Evolutionary conservation across 2,329 filamentous ascomycete genomes (phyloP).

Genomic region (Xenoacremonium recifei): DNA sequence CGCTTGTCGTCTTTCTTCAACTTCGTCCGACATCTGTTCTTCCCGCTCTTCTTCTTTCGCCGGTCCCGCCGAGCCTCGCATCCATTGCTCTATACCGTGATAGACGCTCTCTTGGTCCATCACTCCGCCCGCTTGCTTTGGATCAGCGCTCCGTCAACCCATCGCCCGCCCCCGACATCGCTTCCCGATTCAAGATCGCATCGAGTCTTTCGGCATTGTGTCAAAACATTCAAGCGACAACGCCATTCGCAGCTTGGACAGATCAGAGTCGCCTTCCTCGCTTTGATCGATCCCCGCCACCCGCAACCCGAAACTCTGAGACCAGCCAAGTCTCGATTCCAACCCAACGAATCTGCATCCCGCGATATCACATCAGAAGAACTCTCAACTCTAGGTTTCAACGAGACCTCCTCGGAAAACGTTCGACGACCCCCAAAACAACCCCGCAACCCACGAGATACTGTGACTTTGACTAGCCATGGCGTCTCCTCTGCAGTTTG

Average conservation of each 20-base stretch:
- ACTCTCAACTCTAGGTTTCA: too few relatives aligned
- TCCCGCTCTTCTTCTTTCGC: constrained; percentile 26
- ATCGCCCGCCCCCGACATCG: neutral
- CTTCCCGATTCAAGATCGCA: constrained; percentile 4
- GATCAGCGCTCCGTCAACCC: constrained; percentile 15
- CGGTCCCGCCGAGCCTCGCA: constrained; percentile 16
- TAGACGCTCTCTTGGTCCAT: too few relatives aligned
- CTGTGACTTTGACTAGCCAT: constrained; percentile 94
- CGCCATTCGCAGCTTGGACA: neutral
- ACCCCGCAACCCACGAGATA: constrained; percentile 30
- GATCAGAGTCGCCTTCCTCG: neutral
- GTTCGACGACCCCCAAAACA: constrained; percentile 24
- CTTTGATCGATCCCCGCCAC: neutral
- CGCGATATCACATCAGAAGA: constrained; percentile 11
- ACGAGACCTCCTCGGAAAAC: constrained; percentile 17
- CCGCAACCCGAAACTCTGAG: neutral
- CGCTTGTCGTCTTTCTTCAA: constrained; percentile 38
- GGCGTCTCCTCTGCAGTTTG: constrained; percentile 91
- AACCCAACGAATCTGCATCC: neutral
- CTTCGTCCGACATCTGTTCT: constrained; percentile 35
- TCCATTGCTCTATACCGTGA: constrained; percentile 16
- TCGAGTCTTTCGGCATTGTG: constrained; percentile 1
- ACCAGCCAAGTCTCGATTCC: neutral
- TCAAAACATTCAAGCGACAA: neutral
- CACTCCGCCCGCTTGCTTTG: constrained; percentile 18